Base-by-base conservation (phyloP, 169 alveolate species). In the Babesia bigemina region DNA sequence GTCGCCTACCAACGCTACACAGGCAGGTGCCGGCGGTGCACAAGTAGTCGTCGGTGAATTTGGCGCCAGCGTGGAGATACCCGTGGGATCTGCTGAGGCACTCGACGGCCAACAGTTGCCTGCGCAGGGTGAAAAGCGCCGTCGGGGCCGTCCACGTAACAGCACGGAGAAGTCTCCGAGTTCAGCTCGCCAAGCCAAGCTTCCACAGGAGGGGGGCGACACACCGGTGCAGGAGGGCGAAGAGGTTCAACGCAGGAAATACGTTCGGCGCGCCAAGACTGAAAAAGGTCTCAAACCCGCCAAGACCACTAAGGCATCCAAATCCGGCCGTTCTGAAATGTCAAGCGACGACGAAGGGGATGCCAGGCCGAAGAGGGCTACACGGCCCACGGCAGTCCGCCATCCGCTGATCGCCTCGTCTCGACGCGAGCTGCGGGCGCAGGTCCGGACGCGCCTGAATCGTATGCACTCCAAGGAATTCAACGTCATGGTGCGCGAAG, bases 401-500 rank as follows among this genome's bases (percentile, higher is more conserved):
- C 61, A 17, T 9, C 36, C 16, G 28, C 42, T 24, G 17, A 14
- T 24, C 10, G 61, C 28, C 36, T 14, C 12, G 28, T 16, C 49
- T 11, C 65, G 65, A 11, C 28, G 48, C 11, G 33, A n/a, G 65
- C 21, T 61, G 33, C 4, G 42, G 33, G 33, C 50, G 44, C 70
- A 61, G 70, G 39, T 36, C 33, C 70, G 70, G 16, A 33, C 36
- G 26, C 36, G 36, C n/a, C 50, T 78, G 53, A 19, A 72, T 36
- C 36, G 60, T 10, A 52, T 70, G 52, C 71, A 63, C 28, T 77
- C 75, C 62, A 63, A 45, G 36, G 85, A 81, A 65, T 81, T 76
- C 77, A 81, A 55, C 66, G 33, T 39, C 21, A 65, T 81, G 22
- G 60, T 81, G 22, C 47, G 53, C 28, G 79, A 66, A 2, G 33